phyloP scores from a whole-genome alignment of 495 filamentous ascomycete species.

The Xylaria flabelliformis region DNA sequence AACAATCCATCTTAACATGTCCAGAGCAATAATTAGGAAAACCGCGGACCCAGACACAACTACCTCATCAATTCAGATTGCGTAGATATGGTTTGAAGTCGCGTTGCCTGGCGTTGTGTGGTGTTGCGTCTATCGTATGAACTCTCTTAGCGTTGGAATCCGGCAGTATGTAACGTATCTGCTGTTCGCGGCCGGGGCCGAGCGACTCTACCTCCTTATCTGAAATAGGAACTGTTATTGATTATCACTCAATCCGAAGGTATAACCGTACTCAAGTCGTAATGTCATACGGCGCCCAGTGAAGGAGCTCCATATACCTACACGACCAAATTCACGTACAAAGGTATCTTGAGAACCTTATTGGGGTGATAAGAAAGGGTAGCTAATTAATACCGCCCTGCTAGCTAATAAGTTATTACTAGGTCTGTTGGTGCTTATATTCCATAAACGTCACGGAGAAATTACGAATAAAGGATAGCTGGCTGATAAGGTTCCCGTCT shows the following conservation, averaged over 20 bases:
- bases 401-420: neutral
- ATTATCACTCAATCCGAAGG: neutral
- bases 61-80: neutral
- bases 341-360: neutral
- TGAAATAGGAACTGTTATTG: neutral
- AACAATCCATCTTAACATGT: neutral
- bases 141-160: neutral
- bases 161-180: neutral
- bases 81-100: neutral
- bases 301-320: neutral
- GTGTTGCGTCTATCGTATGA: neutral
- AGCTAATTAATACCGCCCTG: neutral
- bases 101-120: neutral
- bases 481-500: constrained; percentile 12
- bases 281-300: neutral
- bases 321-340: neutral
- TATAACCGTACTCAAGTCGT: neutral
- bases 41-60: neutral
- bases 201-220: neutral
- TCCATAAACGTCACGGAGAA: constrained; percentile 2
- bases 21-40: neutral
- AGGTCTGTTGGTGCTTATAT: neutral
- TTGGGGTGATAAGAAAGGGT: neutral
- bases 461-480: neutral
- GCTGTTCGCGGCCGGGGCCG: neutral